phyloP scores from a whole-genome alignment of 306 rosid genomes.

The Castanea mollissima region DNA sequence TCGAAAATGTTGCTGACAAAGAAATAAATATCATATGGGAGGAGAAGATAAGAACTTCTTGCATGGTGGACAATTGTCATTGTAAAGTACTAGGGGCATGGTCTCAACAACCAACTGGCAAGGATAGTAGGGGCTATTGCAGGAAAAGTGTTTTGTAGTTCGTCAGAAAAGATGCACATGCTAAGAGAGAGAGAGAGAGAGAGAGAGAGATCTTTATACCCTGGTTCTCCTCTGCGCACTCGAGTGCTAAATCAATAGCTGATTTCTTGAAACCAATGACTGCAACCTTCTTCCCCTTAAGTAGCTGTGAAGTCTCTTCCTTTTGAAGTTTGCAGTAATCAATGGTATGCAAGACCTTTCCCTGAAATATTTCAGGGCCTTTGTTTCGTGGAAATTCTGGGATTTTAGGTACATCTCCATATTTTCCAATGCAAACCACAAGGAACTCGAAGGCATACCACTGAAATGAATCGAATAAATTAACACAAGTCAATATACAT shows the following conservation, averaged over 20 bases:
- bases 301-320: slow-evolving; percentile 53
- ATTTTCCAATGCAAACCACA: slow-evolving; percentile 68
- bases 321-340: slow-evolving; percentile 73
- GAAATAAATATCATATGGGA: no score
- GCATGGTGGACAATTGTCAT: no score
- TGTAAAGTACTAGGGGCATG: no score
- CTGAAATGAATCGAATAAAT: slow-evolving; percentile 29
- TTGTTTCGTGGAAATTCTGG: slow-evolving; percentile 49
- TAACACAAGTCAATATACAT: not conserved
- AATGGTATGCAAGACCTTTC: slow-evolving; percentile 54
- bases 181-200: no score
- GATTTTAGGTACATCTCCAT: slow-evolving; percentile 54
- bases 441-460: slow-evolving; percentile 69
- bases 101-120: no score
- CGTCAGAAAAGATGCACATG: no score
- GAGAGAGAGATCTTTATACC: slow-evolving; percentile 31
- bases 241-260: slow-evolving; percentile 70
- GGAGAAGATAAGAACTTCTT: no score
- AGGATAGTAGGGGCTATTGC: no score
- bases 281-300: slow-evolving; percentile 60
- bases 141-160: no score
- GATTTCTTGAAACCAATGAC: slow-evolving; percentile 79
- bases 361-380: slow-evolving; percentile 62
- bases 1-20: no score
- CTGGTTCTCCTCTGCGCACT: slow-evolving; percentile 70